Evolutionary conservation across 306 rosid species (phyloP), one percentile per base, ranked within the genome.

Genomic region (Ziziphus jujuba): DNA sequence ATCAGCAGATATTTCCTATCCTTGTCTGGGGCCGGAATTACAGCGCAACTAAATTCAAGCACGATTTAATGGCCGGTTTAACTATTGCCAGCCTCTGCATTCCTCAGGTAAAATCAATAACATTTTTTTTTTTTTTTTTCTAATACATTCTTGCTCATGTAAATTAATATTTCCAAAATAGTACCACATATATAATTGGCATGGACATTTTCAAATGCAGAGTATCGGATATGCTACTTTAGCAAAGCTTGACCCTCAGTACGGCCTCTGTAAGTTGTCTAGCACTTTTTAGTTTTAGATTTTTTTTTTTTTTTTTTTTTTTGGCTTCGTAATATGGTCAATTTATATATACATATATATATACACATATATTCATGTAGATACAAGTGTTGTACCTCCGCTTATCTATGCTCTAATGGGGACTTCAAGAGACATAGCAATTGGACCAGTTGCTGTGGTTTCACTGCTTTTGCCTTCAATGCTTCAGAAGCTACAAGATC

Each of bases 301-400:
- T 55, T 71, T 13, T 12, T 3, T 60, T 17, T 9, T 21, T 48
- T 44, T 13, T 71, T 13, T 12, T 3, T 60, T 17, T 9, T 21
- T 48, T 44, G 7, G 2, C 23, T 28, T 13, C 5, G 11, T 14
- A 5, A 16, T n/a, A 60, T 10, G 4, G 14, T 5, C n/a, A 22
- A 16, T 14, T 4, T 0, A 5, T 16, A 35, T 35, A 43, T 16
- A n/a, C 38, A 50, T 35, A 10, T 47, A 1, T 15, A 20, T 35
- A 21, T 55, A 19, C 22, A 56, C 16, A 28, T 12, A 35, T 55
- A 7, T 17, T 4, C 19, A 17, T 25, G 40, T 57, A 92, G 98
- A 92, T 60, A 85, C 98, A 15, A 92, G 96, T 72, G 85, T 92
- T 49, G 96, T 92, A 12, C 98, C 98, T 50, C 98, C 98, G 2